phyloP scores from a whole-genome alignment of 2,329 filamentous ascomycete species.

The Fusarium pilosicola region DNA sequence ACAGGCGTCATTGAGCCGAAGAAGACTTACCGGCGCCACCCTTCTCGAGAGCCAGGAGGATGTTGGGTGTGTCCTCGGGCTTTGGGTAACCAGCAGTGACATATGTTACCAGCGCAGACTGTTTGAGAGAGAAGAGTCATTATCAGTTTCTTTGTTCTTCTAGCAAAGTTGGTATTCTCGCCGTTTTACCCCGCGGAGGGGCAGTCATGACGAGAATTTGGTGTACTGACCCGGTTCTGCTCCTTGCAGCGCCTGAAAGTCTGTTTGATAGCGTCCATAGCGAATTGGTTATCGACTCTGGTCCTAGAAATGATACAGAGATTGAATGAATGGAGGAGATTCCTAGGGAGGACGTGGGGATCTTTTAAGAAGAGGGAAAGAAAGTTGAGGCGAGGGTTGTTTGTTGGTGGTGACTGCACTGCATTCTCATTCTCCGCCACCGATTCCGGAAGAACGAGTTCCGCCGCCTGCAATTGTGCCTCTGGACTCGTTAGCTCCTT shows the following conservation, averaged over 20 bases:
- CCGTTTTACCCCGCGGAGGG: conserved; percentile 45
- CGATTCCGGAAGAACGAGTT: conserved; percentile 46
- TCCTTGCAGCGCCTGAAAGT: conserved; percentile 70
- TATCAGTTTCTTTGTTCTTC: conserved; percentile 32
- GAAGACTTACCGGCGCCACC: conserved; percentile 82
- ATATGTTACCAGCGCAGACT: conserved; percentile 92
- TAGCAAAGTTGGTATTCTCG: background rate
- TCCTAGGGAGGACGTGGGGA: conserved; percentile 9
- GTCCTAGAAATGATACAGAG: conserved; percentile 1
- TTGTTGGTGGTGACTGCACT: conserved; percentile 23
- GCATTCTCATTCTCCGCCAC: conserved; percentile 37
- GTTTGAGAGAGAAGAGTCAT: conserved; percentile 29
- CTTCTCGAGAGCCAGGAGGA: conserved; percentile 89
- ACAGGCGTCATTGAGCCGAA: background rate
- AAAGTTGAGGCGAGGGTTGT: conserved; percentile 6
- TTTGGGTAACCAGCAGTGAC: conserved; percentile 94
- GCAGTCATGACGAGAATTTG: conserved; percentile 24
- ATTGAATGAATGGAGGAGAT: background rate
- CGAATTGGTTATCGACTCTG: conserved; percentile 36
- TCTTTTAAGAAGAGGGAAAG: conserved; percentile 24
- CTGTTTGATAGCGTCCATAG: conserved; percentile 67
- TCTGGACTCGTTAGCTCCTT: conserved; percentile 33
- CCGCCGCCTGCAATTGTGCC: conserved; percentile 38
- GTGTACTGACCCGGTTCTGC: conserved; percentile 62
- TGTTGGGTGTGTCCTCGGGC: conserved; percentile 81